Evolutionary conservation across 1,139 yeast genomes (phyloP).

Genomic region (Geotrichum cucujoidarum): DNA sequence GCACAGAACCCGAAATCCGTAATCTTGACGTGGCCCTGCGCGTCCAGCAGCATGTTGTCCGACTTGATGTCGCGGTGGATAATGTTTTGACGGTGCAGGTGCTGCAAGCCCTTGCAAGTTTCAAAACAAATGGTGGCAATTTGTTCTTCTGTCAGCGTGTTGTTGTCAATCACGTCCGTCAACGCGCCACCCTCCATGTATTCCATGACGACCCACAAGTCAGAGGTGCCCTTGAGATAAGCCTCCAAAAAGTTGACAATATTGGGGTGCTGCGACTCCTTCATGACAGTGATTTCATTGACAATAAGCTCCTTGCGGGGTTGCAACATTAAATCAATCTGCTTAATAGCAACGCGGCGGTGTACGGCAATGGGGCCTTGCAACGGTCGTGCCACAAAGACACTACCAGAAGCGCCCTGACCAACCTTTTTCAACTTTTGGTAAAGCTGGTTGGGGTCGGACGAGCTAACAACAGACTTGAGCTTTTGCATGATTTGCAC

Average conservation of each 20-base stretch:
- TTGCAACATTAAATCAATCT: constrained; percentile 88
- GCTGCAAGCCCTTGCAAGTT: constrained; percentile 86
- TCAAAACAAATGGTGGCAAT: constrained; percentile 88
- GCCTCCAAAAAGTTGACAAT: constrained; percentile 91
- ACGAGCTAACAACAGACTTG: constrained; percentile 72
- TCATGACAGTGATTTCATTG: constrained; percentile 91
- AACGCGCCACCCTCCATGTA: constrained; percentile 88
- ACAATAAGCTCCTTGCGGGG: constrained; percentile 94
- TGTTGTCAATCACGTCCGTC: constrained; percentile 83
- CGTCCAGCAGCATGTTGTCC: constrained; percentile 84
- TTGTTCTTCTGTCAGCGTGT: constrained; percentile 74
- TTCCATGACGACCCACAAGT: constrained; percentile 91
- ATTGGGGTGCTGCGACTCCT: constrained; percentile 82
- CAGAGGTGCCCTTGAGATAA: constrained; percentile 52
- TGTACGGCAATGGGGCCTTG: constrained; percentile 32
- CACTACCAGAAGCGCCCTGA: constrained; percentile 98
- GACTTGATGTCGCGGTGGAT: constrained; percentile 96
- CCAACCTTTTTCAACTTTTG: constrained; percentile 92
- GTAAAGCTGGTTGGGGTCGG: constrained; percentile 81
- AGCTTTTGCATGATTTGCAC: constrained; percentile 81
- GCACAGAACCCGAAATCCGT: constrained; percentile 99
- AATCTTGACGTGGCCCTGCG: constrained; percentile 84
- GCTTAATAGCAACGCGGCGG: constrained; percentile 71
- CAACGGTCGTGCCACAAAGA: constrained; percentile 75
- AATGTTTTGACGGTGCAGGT: constrained; percentile 82